These are phyloP conservation scores for Colletotrichum acutatum DNA, from an alignment of 2,329 filamentous ascomycete species.

Conservation along the genomic window DNA sequence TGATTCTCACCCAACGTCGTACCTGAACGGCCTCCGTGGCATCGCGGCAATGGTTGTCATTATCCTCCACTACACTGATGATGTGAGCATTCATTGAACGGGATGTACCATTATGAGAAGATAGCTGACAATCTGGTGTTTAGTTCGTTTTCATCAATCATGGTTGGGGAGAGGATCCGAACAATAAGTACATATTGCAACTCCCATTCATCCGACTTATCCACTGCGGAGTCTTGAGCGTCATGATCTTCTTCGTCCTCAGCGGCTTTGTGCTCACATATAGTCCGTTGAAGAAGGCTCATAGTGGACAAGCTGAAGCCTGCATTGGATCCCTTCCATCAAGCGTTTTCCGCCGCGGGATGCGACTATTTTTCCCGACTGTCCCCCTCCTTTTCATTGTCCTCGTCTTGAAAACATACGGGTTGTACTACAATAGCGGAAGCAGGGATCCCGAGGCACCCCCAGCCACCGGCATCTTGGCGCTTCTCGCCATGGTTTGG, in stretches of 20 bases:
- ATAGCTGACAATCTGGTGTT: constrained; percentile 45
- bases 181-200: constrained; percentile 36
- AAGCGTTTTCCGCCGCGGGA: constrained; percentile 34
- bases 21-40: constrained; percentile 68
- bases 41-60: constrained; percentile 65
- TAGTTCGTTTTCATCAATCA: constrained; percentile 9
- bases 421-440: background rate
- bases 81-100: constrained; percentile 23
- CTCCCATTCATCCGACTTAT: constrained; percentile 43
- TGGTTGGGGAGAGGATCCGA: constrained; percentile 12
- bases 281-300: constrained; percentile 41
- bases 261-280: constrained; percentile 50
- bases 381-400: constrained; percentile 12
- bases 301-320: constrained; percentile 29
- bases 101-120: constrained; percentile 23
- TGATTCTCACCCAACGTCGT: constrained; percentile 51
- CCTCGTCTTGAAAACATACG: background rate
- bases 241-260: constrained; percentile 50
- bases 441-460: background rate
- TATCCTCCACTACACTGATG: constrained; percentile 59
- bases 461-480: constrained; percentile 42
- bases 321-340: constrained; percentile 26
- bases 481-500: constrained; percentile 64
- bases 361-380: constrained; percentile 36
- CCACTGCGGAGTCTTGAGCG: constrained; percentile 43